Base-by-base conservation (phyloP, 495 filamentous ascomycete species). In the Penicillium atrosanguineum region DNA sequence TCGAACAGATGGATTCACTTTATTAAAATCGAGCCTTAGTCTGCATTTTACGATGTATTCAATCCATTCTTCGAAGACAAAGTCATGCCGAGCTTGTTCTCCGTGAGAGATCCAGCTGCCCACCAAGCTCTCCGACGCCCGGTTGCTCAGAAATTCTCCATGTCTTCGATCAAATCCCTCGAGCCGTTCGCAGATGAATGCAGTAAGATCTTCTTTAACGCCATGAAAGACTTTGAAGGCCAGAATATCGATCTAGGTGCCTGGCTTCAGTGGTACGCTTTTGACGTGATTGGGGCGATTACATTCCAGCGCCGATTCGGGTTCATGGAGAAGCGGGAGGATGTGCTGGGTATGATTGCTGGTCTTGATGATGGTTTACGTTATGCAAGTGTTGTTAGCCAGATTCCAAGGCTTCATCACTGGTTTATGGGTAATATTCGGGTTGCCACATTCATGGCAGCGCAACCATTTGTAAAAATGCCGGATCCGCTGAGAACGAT, bases 21-120 rank as follows among this genome's bases (percentile, higher is more conserved):
- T 7, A 7, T 28, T 28, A 28, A 28, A 28, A 28, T n/a, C 26
- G 4, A 28, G 26, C 7, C 12, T n/a, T 53, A 86, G 83, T 84
- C 83, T 44, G 79, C 82, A 34, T 85, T 87, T 61, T 87, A 88
- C 60, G 73, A 82, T 36, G 80, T 86, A 25, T 81, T 85, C 54
- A 77, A 83, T 64, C 79, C 81, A 0, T 73, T 84, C 4, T 76
- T 81, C 31, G 82, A 82, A 46, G 85, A 84, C 23, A 61, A 77
- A 52, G 75, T 77, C 20, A 74, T 89, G 16, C 79, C 80, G 19
- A 87, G 86, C 18, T 78, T 89, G 45, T 91, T 91, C 73, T 86
- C 84, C 47, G 85, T 85, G 6, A 80, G 79, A 18, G 82, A 90
- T 65, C 82, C 84, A 56, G 74, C 76, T 11, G 87, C 83, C 64